Evolutionary conservation across 805 yeast species (phyloP).

Genomic region (Hanseniaspora vineae): DNA sequence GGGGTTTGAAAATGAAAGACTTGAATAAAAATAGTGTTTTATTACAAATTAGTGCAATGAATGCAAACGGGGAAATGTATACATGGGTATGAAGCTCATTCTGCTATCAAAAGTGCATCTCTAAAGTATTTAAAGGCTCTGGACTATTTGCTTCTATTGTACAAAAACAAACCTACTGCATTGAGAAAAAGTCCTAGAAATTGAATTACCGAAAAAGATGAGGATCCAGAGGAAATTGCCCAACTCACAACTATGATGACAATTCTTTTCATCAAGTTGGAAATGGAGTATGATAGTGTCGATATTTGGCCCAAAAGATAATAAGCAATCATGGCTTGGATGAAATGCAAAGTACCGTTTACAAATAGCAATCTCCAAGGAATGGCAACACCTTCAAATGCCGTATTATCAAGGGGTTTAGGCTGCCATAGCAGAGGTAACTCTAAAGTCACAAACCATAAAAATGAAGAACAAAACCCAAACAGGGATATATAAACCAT

Average conservation of each 20-base stretch:
- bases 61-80: too few relatives aligned
- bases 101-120: too few relatives aligned
- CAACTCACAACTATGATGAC: conserved; percentile 72
- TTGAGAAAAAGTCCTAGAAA: conserved; percentile 37
- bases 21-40: too few relatives aligned
- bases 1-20: background rate
- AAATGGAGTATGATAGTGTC: conserved; percentile 76
- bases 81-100: too few relatives aligned
- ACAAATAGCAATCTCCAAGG: conserved; percentile 41
- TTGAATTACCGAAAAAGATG: conserved; percentile 28
- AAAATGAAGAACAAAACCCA: conserved; percentile 60
- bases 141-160: conserved; percentile 26
- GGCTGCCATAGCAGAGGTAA: conserved; percentile 24
- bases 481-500: conserved; percentile 64
- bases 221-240: conserved; percentile 35
- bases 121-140: too few relatives aligned
- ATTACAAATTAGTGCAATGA: too few relatives aligned
- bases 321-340: conserved; percentile 71
- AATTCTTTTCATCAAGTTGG: conserved; percentile 80
- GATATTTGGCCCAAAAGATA: conserved; percentile 70
- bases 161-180: conserved; percentile 43
- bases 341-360: conserved; percentile 67
- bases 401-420: conserved; percentile 8
- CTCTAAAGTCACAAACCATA: conserved; percentile 60
- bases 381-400: conserved; percentile 17